Evolutionary conservation across 2,329 filamentous ascomycete genomes (phyloP), one percentile per base, ranked within the genome.

Genomic region (Zymoseptoria pseudotritici): DNA sequence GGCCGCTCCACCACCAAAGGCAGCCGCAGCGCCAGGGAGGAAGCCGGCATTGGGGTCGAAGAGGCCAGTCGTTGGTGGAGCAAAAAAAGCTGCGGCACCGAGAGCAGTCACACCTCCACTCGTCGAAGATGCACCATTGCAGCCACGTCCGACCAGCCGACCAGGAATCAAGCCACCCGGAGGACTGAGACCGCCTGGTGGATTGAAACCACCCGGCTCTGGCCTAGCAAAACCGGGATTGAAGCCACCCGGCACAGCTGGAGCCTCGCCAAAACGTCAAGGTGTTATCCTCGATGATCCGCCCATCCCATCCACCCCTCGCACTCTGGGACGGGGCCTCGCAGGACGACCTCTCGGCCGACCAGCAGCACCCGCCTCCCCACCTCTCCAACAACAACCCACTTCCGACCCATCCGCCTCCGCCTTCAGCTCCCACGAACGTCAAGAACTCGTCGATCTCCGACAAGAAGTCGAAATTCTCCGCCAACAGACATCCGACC

Each of bases 381-480:
- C 42, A 64, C 75, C 58, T 66, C 87, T 2, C 78, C 91, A 60
- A 81, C 86, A 20, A 83, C 86, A 20, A 58, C 82, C 59, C 65
- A 70, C 56, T 61, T 75, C 82, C 1, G 59, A 63, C 31, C 50
- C 74, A 77, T 51, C 61, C 53, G 17, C 59, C 19, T 57, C 86
- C 0, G 88, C 88, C 0, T 80, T 96, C 54, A 84, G 86, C 20
- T 83, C 88, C 8, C 81, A 90, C n/a, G 94, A 99, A 71, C 85
- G 90, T 51, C 90, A 91, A n/a, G 93, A 99, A 73, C 79, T 99
- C 1, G 91, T 96, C 65, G 92, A 96, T 71, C 82, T 97, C 11
- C 88, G 92, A 46, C 80, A 86, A 11, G 87, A 95, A 62, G 92
- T 93, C 67, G 92, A 97, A 54, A 83, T 88, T 29, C 79, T 96